phyloP scores from a whole-genome alignment of 148 eudicot species.

The Vaccinium corymbosum region DNA sequence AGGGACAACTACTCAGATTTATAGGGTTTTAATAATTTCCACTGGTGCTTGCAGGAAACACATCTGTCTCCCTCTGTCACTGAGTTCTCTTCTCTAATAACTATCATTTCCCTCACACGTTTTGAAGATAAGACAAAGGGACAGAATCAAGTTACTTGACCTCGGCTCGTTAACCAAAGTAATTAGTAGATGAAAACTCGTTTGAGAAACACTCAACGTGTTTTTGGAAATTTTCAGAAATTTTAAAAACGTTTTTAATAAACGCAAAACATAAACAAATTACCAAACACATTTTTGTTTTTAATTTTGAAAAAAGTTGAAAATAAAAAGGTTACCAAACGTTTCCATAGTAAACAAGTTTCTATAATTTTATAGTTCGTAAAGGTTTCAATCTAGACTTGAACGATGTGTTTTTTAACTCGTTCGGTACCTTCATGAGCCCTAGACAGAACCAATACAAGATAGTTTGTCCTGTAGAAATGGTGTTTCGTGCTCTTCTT shows the following conservation, averaged over 20 bases:
- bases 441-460: neutral
- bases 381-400: no score
- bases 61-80: slow-evolving; percentile 3
- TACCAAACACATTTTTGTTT: no score
- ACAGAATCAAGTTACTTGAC: neutral
- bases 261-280: no score
- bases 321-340: neutral
- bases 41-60: neutral
- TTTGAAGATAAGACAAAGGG: neutral
- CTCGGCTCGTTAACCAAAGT: no score
- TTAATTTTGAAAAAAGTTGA: no score
- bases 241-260: no score
- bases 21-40: neutral
- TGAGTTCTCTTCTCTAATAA: neutral
- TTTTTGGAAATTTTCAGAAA: no score
- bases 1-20: neutral
- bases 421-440: neutral
- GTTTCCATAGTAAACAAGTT: neutral
- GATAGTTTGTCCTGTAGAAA: neutral
- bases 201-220: no score
- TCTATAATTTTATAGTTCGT: neutral
- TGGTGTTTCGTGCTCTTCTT: neutral
- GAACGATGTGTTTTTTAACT: neutral
- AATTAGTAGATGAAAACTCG: no score
- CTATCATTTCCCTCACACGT: neutral